These are phyloP conservation scores for Monilinia fructigena DNA, from an alignment of 2,329 filamentous ascomycete species.

Conservation along the genomic window DNA sequence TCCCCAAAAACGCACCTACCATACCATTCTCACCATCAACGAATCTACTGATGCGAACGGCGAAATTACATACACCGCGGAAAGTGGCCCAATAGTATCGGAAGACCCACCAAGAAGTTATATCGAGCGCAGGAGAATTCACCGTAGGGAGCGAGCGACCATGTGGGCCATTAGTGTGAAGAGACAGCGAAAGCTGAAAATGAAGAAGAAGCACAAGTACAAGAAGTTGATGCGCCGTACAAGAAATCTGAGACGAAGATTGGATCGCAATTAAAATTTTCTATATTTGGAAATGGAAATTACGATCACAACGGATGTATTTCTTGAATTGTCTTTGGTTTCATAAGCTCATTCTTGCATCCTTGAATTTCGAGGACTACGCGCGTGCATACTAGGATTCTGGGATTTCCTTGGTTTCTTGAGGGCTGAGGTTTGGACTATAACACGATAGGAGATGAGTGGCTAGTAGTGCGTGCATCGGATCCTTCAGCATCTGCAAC, in stretches of 20 bases:
- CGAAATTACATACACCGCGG: constrained; percentile 59
- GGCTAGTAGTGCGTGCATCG: neutral
- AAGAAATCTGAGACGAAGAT: constrained; percentile 78
- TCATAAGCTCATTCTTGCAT: neutral
- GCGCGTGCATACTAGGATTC: constrained; percentile 14
- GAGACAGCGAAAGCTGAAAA: constrained; percentile 90
- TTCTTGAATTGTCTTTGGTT: neutral
- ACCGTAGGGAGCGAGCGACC: constrained; percentile 48
- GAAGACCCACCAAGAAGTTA: constrained; percentile 52
- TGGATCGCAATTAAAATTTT: constrained; percentile 40
- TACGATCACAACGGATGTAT: neutral
- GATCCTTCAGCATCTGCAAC: neutral
- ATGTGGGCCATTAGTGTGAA: constrained; percentile 89
- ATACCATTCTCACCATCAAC: constrained; percentile 65
- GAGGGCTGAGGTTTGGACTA: neutral
- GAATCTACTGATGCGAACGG: constrained; percentile 61
- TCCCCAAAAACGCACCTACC: constrained; percentile 57
- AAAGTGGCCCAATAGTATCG: constrained; percentile 58
- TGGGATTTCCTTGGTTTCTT: constrained; percentile 17
- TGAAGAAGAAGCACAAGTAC: constrained; percentile 99
- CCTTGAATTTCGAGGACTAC: neutral
- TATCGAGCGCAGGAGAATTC: constrained; percentile 66
- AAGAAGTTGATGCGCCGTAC: constrained; percentile 98
- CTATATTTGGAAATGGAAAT: neutral
- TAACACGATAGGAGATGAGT: neutral